phyloP scores from a whole-genome alignment of 2,329 filamentous ascomycete genomes.

The Scedosporium minutisporum region DNA sequence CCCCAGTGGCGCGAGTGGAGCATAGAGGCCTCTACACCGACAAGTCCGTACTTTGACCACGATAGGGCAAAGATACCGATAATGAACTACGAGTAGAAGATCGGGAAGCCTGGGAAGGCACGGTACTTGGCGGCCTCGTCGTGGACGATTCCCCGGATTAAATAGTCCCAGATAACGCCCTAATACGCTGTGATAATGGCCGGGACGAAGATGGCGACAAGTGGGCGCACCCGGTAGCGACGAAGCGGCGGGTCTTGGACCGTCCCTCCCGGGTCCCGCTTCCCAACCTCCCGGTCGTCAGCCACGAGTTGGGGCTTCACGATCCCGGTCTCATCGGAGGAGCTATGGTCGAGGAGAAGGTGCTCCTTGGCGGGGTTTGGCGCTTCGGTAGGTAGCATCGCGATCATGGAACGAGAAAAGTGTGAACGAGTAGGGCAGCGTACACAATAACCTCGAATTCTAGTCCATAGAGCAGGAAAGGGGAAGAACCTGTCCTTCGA shows the following conservation, averaged over 20 bases:
- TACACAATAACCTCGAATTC: too few species aligned
- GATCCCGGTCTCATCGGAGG: not conserved
- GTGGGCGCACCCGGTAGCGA: conserved; percentile 5
- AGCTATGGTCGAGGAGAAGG: not conserved
- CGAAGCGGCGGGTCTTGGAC: not conserved
- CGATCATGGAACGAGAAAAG: not conserved
- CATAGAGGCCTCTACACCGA: conserved; percentile 11
- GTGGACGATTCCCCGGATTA: not conserved
- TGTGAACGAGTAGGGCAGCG: too few species aligned
- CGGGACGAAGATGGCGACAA: conserved; percentile 7
- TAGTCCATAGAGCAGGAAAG: too few species aligned
- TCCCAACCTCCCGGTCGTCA: not conserved
- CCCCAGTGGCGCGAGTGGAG: conserved; percentile 3
- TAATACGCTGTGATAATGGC: conserved; percentile 6
- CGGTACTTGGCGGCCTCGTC: conserved; percentile 9
- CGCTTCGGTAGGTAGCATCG: not conserved
- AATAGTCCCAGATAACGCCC: conserved; percentile 6
- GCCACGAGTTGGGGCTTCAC: not conserved
- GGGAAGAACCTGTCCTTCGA: too few species aligned
- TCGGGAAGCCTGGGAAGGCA: conserved; percentile 1
- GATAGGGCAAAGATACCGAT: conserved; percentile 12
- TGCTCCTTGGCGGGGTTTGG: not conserved
- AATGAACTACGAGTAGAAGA: conserved; percentile 13
- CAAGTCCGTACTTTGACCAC: conserved; percentile 11
- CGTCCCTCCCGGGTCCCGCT: not conserved